These are phyloP conservation scores for Westerdykella ornata DNA, from an alignment of 2,329 filamentous ascomycete genomes.

Conservation along the genomic window DNA sequence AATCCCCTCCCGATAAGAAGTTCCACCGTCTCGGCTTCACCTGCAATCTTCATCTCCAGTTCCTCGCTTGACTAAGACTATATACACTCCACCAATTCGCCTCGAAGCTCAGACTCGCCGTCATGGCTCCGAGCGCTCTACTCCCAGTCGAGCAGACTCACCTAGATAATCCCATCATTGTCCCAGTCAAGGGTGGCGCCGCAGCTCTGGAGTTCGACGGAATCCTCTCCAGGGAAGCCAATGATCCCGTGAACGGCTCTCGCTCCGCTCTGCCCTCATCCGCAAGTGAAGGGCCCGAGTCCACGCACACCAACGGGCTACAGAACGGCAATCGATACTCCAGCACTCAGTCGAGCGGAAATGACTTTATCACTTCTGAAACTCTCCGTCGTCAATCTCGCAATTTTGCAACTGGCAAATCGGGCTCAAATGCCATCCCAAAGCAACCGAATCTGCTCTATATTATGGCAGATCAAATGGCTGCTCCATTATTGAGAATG, in stretches of 20 bases:
- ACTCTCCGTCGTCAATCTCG: constrained; percentile 21
- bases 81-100: not conserved
- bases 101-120: not conserved
- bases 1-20: not conserved
- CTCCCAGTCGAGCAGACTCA: not conserved
- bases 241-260: not conserved
- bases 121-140: constrained; percentile 4
- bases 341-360: constrained; percentile 11
- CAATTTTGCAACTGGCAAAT: constrained; percentile 18
- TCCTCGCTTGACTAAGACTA: not conserved
- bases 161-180: not conserved
- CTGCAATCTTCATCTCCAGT: not conserved
- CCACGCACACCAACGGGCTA: constrained; percentile 5
- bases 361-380: constrained; percentile 23
- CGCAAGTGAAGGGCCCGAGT: constrained; percentile 3
- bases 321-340: constrained; percentile 9
- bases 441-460: constrained; percentile 71
- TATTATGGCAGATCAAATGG: constrained; percentile 96
- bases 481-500: constrained; percentile 83
- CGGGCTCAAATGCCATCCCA: constrained; percentile 6
- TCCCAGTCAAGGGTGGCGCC: not conserved
- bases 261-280: not conserved
- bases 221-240: not conserved
- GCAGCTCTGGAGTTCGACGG: not conserved
- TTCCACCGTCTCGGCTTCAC: not conserved